Percentiles rank a stretch among this genome's conserved stretches.
Evolutionary conservation across 225 moss, liverwort and hornwort species (phyloP).

Genomic region (Physcomitrium patens): DNA sequence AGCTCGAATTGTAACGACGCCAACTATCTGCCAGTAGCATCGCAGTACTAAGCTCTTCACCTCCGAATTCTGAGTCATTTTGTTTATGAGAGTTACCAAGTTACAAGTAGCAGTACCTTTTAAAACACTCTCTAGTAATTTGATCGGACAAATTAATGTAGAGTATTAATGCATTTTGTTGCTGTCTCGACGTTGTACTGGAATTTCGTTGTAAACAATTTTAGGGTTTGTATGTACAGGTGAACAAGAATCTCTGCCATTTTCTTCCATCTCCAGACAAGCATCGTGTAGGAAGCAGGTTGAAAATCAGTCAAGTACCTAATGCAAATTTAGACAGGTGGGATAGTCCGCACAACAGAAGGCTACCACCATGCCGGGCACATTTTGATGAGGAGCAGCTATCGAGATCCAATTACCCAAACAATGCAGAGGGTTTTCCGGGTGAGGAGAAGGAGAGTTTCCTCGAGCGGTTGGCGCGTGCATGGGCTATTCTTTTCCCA

Average conservation of each 20-base stretch:
- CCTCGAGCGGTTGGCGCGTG: constrained; percentile 72
- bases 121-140: no score
- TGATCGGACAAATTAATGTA: no score
- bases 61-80: no score
- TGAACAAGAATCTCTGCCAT: constrained; percentile 26
- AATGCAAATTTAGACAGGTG: background rate
- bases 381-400: constrained; percentile 39
- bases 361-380: constrained; percentile 35
- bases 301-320: constrained; percentile 14
- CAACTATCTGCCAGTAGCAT: no score
- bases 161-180: background rate
- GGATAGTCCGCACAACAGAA: constrained; percentile 16
- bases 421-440: constrained; percentile 34
- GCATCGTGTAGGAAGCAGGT: constrained; percentile 27
- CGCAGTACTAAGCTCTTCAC: no score
- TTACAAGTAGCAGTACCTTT: no score
- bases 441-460: constrained; percentile 68
- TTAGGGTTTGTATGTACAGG: constrained; percentile 24
- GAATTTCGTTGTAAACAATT: background rate
- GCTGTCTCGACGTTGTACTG: background rate
- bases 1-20: no score
- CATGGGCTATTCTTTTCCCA: constrained; percentile 91
- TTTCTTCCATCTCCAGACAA: constrained; percentile 19
- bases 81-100: no score
- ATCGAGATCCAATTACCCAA: constrained; percentile 32